phyloP scores from a whole-genome alignment of 1,284 basidiomycete genomes.

The Moniliella sp. region DNA sequence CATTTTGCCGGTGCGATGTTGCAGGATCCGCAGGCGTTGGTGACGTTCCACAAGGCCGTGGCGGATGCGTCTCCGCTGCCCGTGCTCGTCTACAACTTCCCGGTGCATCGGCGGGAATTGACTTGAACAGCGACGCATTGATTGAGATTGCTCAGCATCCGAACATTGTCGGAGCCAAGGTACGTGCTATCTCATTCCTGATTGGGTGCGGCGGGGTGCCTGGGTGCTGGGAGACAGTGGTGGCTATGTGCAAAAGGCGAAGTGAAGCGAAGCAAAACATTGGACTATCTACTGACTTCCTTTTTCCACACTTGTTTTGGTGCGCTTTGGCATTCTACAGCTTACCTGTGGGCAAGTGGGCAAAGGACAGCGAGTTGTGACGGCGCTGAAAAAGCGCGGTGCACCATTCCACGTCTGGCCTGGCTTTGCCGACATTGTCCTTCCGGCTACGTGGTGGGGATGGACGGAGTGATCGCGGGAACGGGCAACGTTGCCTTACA shows the following conservation, averaged over 20 bases:
- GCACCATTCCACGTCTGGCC: slow-evolving; percentile 35
- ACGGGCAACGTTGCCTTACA: slow-evolving; percentile 37
- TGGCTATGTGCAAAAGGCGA: too few relatives aligned
- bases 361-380: slow-evolving; percentile 54
- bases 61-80: slow-evolving; percentile 58
- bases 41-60: slow-evolving; percentile 56
- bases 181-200: slow-evolving; percentile 42
- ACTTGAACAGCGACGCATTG: slow-evolving; percentile 65
- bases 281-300: too few relatives aligned
- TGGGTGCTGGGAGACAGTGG: too few relatives aligned
- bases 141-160: slow-evolving; percentile 58
- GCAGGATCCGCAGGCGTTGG: slow-evolving; percentile 44
- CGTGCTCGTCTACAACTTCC: slow-evolving; percentile 81
- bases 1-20: slow-evolving; percentile 59
- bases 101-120: slow-evolving; percentile 44
- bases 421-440: slow-evolving; percentile 10
- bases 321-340: too few relatives aligned
- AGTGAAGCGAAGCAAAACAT: too few relatives aligned
- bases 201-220: too few relatives aligned
- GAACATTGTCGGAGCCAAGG: slow-evolving; percentile 68
- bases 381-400: slow-evolving; percentile 28
- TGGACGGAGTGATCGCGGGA: slow-evolving; percentile 12
- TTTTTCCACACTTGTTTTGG: too few relatives aligned
- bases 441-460: slow-evolving; percentile 9
- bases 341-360: slow-evolving; percentile 64